A percentile compares a stretch with the other conserved stretches of the same genome.
These are phyloP conservation scores for Teratosphaeriaceae sp. DNA, from an alignment of 2,329 filamentous ascomycete species.

Conservation along the genomic window DNA sequence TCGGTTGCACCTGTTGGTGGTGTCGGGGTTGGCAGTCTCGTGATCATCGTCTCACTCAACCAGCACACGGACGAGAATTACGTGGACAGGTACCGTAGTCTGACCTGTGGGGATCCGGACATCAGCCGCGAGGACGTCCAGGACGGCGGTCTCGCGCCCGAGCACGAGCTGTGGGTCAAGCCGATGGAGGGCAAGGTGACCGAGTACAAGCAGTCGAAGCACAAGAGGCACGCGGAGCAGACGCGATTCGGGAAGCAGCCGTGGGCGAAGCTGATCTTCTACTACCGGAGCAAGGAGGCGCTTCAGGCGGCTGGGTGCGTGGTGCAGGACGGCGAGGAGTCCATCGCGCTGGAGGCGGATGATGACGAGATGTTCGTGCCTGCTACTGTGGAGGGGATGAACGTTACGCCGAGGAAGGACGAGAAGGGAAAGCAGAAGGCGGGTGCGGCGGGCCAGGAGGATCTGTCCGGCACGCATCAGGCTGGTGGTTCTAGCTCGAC, in stretches of 20 bases:
- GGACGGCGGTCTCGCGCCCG: constrained; percentile 18
- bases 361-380: constrained; percentile 3
- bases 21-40: constrained; percentile 17
- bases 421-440: not conserved
- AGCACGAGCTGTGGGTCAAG: constrained; percentile 15
- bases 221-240: constrained; percentile 13
- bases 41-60: constrained; percentile 13
- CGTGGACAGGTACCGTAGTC: constrained; percentile 11
- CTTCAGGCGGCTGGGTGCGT: constrained; percentile 19
- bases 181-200: constrained; percentile 8
- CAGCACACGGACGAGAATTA: constrained; percentile 12
- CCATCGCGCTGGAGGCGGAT: constrained; percentile 11
- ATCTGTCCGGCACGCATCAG: not conserved
- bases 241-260: constrained; percentile 29
- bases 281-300: constrained; percentile 30
- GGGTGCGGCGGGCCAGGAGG: not conserved
- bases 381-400: not conserved
- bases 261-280: constrained; percentile 37
- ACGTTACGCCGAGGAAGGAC: not conserved
- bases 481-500: too few relatives aligned
- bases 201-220: constrained; percentile 11
- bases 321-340: constrained; percentile 3
- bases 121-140: constrained; percentile 3
- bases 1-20: constrained; percentile 1
- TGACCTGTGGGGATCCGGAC: constrained; percentile 16